Evolutionary conservation across 73 alveolate genomes (phyloP), one percentile per base, ranked within the genome.

Genomic region (Halteria grandinella): DNA sequence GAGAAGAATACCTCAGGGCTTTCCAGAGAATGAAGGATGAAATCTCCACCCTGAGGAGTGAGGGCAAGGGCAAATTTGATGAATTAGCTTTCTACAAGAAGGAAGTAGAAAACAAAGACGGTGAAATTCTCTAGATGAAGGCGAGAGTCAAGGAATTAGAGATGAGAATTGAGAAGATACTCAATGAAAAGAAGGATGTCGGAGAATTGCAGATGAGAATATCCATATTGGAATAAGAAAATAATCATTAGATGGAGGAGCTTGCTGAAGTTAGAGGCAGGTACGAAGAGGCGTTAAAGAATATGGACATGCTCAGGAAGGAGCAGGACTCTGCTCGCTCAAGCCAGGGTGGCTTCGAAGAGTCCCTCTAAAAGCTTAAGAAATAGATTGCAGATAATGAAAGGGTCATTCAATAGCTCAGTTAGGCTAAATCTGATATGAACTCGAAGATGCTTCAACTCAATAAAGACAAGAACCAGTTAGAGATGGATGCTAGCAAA

Each of bases 1-100:
- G 78, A 41, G 63, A 39, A 10, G 78, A 62, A 39, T 62, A 62
- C 41, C 15, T 62, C 8, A 39, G 5, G 12, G 60, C 78, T 7
- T 40, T 62, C 27, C 36, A 36, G 15, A 17, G 43, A 3, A 25
- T 15, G 28, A 62, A 62, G 24, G 6, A 41, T 12, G 78, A 62
- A 39, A 12, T n/a, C n/a, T n/a, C n/a, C n/a, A n/a, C n/a, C n/a
- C n/a, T n/a, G n/a, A n/a, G n/a, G n/a, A n/a, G n/a, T n/a, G n/a
- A n/a, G n/a, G n/a, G n/a, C n/a, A n/a, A n/a, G n/a, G n/a, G n/a
- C n/a, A n/a, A n/a, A n/a, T 62, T 21, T 62, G 20, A 43, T 5
- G 12, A 14, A 6, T 62, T 23, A 62, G 60, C 32, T 3, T 10
- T 17, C 45, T 8, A 10, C 50, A 40, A 17, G 43, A 41, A 39